Base-by-base conservation (phyloP, 2,329 filamentous ascomycete species). In the Fusarium pseudograminearum region DNA sequence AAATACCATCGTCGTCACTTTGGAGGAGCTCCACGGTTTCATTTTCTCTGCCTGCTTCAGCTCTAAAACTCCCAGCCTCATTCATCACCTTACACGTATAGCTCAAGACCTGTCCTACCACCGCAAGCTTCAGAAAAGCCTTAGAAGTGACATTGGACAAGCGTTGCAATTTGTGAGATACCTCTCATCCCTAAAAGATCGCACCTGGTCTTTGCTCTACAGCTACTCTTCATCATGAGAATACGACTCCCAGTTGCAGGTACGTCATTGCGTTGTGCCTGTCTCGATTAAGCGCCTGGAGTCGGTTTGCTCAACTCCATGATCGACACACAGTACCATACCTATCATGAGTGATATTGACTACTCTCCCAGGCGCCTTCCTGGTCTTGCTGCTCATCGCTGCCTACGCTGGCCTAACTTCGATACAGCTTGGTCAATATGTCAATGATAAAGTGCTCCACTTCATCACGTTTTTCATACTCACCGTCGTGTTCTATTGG, bases 401-500 rank as follows among this genome's bases (percentile, higher is more conserved):
- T 65, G 94, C 88, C 68, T 97, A 95, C 78, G 86, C 91, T 67
- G 94, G 94, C 71, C 91, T 98, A 59, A 90, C 93, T 33, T 83
- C 86, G 40, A 78, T 89, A 57, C 86, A 89, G 70, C 76, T 88
- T 72, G 82, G 81, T 67, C 73, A 80, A 66, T 79, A 85, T 75
- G 87, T 95, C 78, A 94, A 97, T 83, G 94, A 98, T 86, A 98
- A 99, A 81, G 83, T 92, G 76, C 86, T 98, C 30, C 96, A 98
- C 81, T 86, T 92, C 74, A 67, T 94, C 61, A 94, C 92, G 74
- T 98, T 99, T 84, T 97, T 98, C 85, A 78, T 93, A 71, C 87
- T 99, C 55, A 97, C 95, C 18, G 81, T 92, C 70, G 83, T 87
- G 73, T 98, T 98, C 86, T 99, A 99, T 88, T 99, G 96, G 94